Conservation (phyloP, 805 yeast genomes). For the Teunomyces tritomae region DNA sequence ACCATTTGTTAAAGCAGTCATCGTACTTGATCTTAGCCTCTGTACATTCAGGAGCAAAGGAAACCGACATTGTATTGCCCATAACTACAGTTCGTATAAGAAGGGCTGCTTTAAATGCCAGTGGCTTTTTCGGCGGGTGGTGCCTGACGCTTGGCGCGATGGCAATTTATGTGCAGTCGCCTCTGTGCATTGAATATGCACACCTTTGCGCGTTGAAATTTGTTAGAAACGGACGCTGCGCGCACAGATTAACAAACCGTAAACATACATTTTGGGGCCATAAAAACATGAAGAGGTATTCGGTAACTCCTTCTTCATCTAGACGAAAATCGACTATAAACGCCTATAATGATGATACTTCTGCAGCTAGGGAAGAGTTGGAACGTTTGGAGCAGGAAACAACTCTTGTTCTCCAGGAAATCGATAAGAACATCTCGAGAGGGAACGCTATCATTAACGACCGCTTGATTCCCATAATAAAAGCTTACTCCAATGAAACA, state of each 20-base stretch:
- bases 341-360: constrained; percentile 10
- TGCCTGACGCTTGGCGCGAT: not conserved
- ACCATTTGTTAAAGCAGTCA: constrained; percentile 93
- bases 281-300: constrained; percentile 29
- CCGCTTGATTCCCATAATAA: constrained; percentile 64
- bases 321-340: constrained; percentile 27
- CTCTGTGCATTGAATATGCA: not conserved
- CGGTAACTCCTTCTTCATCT: constrained; percentile 33
- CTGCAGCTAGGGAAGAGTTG: constrained; percentile 26
- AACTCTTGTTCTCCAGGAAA: constrained; percentile 71
- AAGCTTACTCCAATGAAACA: constrained; percentile 56
- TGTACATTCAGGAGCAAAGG: constrained; percentile 97
- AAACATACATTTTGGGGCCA: not conserved
- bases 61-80: constrained; percentile 53
- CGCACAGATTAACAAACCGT: constrained; percentile 1
- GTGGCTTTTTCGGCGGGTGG: too few species aligned
- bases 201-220: not conserved
- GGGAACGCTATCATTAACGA: constrained; percentile 69
- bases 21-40: constrained; percentile 83
- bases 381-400: constrained; percentile 79
- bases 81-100: constrained; percentile 14
- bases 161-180: constrained; percentile 1
- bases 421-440: constrained; percentile 68
- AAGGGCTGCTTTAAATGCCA: too few species aligned
- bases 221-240: not conserved